A percentile compares a stretch with the other conserved stretches of the same genome.
Conservation (phyloP, 2,329 filamentous ascomycete species). For the Aspergillus aculeatus region DNA sequence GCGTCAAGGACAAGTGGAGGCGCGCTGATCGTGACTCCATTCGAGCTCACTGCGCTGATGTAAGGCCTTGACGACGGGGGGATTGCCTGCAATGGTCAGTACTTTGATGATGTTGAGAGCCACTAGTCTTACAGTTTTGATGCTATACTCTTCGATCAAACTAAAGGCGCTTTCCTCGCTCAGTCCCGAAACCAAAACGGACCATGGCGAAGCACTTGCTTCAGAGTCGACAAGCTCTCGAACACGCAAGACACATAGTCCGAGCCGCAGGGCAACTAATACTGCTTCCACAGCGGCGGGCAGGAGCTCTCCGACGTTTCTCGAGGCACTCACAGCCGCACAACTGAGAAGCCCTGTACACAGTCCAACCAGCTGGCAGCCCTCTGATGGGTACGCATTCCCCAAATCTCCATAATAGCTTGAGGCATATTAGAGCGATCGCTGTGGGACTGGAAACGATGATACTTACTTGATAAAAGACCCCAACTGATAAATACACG, state of each 20-base stretch:
- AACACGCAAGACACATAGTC: constrained; percentile 40
- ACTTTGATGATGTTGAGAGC: not conserved
- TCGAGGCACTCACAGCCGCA: constrained; percentile 40
- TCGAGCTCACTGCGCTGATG: constrained; percentile 59
- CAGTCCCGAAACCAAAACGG: constrained; percentile 41
- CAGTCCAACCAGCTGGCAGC: constrained; percentile 40
- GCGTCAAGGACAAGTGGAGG: constrained; percentile 55
- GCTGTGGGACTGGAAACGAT: not conserved
- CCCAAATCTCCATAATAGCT: constrained; percentile 46
- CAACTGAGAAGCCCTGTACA: constrained; percentile 46
- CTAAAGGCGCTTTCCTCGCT: constrained; percentile 30
- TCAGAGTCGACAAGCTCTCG: constrained; percentile 37
- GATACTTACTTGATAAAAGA: constrained; percentile 45
- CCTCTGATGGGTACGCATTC: constrained; percentile 41
- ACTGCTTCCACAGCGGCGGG: constrained; percentile 44
- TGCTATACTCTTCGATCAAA: constrained; percentile 25
- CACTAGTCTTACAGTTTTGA: constrained; percentile 25
- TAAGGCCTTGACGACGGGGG: constrained; percentile 54
- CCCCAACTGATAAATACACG: constrained; percentile 45
- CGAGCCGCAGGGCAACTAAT: constrained; percentile 45
- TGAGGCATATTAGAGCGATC: constrained; percentile 16
- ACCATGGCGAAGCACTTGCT: constrained; percentile 39
- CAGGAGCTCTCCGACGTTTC: constrained; percentile 44
- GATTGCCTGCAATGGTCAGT: constrained; percentile 38
- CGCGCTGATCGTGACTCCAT: constrained; percentile 60